Conservation (phyloP, 1,284 basidiomycete genomes). For the Cerioporus squamosus region DNA sequence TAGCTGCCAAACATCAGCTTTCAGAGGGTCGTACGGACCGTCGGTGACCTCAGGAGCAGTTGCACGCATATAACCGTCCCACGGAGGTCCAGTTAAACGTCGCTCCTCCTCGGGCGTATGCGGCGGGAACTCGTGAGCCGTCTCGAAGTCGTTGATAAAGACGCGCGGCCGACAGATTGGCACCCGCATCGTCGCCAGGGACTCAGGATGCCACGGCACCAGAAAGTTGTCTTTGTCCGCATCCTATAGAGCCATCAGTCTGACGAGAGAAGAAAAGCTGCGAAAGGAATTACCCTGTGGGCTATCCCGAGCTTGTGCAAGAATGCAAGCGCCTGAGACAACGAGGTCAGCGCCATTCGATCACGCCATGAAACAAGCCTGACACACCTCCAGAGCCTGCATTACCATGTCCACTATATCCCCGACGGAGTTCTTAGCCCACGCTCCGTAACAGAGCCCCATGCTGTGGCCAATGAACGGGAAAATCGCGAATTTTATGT, state of each 20-base stretch:
- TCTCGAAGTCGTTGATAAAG: slow-evolving; percentile 14
- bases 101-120: slow-evolving; percentile 19
- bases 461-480: slow-evolving; percentile 24
- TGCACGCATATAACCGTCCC: slow-evolving; percentile 13
- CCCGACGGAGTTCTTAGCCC: slow-evolving; percentile 32
- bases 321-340: slow-evolving; percentile 3
- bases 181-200: neutral
- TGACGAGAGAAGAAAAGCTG: neutral
- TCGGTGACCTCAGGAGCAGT: slow-evolving; percentile 21
- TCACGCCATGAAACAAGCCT: neutral
- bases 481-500: slow-evolving; percentile 36
- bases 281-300: neutral
- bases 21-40: slow-evolving; percentile 19
- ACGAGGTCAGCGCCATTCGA: too few relatives aligned
- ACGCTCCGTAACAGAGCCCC: slow-evolving; percentile 11
- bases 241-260: slow-evolving; percentile 2
- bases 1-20: slow-evolving; percentile 10
- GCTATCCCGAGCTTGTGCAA: neutral
- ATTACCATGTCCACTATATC: slow-evolving; percentile 36
- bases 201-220: slow-evolving; percentile 13
- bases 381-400: slow-evolving; percentile 35
- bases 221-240: slow-evolving; percentile 16
- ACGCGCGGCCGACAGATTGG: slow-evolving; percentile 10
- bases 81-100: slow-evolving; percentile 2
- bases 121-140: neutral